phyloP scores from a whole-genome alignment of 2,329 filamentous ascomycete species.

The Lecanicillium sp. region DNA sequence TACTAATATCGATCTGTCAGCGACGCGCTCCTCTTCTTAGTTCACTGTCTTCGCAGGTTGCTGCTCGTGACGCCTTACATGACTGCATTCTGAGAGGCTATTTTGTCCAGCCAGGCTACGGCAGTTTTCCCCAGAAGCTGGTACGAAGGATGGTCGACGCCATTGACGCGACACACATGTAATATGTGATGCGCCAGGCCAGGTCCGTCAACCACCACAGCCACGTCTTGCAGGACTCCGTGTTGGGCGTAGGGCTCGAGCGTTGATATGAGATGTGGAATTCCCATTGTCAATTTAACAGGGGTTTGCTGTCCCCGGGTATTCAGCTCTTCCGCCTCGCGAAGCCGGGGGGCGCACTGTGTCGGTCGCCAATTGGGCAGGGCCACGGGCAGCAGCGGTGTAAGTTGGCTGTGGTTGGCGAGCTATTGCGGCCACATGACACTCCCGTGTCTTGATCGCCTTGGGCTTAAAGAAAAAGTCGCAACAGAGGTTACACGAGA shows the following conservation, averaged over 20 bases:
- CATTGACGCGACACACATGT: constrained; percentile 45
- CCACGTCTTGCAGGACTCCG: constrained; percentile 34
- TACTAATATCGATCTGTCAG: constrained; percentile 32
- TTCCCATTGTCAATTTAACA: constrained; percentile 43
- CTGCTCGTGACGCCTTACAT: constrained; percentile 54
- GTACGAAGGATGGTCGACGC: constrained; percentile 56
- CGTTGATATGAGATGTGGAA: constrained; percentile 48
- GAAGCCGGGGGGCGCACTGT: background rate
- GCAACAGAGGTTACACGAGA: background rate
- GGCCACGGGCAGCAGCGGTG: background rate
- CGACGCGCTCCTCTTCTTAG: too few species aligned
- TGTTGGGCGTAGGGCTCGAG: constrained; percentile 46
- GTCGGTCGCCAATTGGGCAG: constrained; percentile 9
- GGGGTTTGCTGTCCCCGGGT: background rate
- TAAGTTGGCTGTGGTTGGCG: background rate
- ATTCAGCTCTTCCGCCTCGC: background rate
- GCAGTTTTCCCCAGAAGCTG: constrained; percentile 53
- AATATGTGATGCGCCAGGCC: constrained; percentile 70
- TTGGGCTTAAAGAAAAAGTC: too few species aligned
- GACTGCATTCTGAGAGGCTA: constrained; percentile 48
- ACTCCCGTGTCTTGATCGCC: background rate
- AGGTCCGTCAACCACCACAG: constrained; percentile 67
- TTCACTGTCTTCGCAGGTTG: too few species aligned
- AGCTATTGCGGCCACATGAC: constrained; percentile 16
- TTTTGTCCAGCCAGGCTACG: constrained; percentile 55